phyloP scores from a whole-genome alignment of 495 filamentous ascomycete genomes.

The Xylaria telfairii region DNA sequence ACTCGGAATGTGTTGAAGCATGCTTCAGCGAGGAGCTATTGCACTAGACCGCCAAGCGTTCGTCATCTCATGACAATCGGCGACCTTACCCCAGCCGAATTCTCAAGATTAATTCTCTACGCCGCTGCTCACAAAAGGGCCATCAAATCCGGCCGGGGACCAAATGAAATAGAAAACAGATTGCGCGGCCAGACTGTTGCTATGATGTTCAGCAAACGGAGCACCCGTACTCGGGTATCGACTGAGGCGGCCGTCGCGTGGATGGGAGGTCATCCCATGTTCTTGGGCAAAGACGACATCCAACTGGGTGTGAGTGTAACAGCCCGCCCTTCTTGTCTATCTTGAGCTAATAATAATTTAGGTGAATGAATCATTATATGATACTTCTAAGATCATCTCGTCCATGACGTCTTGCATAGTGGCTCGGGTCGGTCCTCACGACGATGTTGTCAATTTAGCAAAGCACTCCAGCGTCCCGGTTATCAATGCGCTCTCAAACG shows the following conservation, averaged over 20 bases:
- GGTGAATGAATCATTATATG: conserved; percentile 89
- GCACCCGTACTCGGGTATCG: conserved; percentile 89
- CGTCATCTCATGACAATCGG: conserved; percentile 90
- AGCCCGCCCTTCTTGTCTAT: background rate
- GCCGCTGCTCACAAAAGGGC: conserved; percentile 75
- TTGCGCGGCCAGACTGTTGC: conserved; percentile 80
- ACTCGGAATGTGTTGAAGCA: conserved; percentile 22
- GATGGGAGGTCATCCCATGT: conserved; percentile 94
- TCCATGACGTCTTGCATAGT: conserved; percentile 93
- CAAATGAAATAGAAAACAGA: conserved; percentile 56
- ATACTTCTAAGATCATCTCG: conserved; percentile 87
- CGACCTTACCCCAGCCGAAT: conserved; percentile 79
- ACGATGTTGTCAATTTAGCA: conserved; percentile 79
- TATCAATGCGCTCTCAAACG: conserved; percentile 90
- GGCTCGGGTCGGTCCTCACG: conserved; percentile 83
- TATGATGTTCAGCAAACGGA: conserved; percentile 95
- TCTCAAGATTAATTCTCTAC: conserved; percentile 81
- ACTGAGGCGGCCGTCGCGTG: conserved; percentile 84
- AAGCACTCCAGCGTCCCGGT: conserved; percentile 85
- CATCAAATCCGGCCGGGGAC: conserved; percentile 74
- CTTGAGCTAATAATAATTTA: conserved; percentile 35
- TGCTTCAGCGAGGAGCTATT: conserved; percentile 39
- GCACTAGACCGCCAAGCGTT: conserved; percentile 40
- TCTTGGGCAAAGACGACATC: conserved; percentile 92
- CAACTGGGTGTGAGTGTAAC: conserved; percentile 76